phyloP scores from a whole-genome alignment of 2,329 filamentous ascomycete species.

The Colletotrichum sojae region DNA sequence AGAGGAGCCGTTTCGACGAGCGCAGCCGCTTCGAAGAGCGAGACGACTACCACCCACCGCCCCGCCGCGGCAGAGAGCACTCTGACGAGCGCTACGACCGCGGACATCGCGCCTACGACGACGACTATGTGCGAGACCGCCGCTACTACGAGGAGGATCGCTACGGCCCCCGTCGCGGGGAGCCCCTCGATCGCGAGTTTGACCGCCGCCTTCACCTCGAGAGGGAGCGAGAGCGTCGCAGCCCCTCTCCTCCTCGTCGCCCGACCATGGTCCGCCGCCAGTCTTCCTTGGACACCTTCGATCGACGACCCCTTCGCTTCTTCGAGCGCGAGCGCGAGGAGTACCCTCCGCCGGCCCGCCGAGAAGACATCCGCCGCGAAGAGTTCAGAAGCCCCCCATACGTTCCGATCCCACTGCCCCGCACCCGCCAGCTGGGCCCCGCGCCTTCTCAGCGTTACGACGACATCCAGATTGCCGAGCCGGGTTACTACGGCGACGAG shows the following conservation, averaged over 20 bases:
- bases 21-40: conserved; percentile 38
- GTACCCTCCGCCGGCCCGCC: conserved; percentile 71
- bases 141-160: conserved; percentile 70
- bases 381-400: conserved; percentile 68
- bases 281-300: conserved; percentile 91
- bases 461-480: conserved; percentile 78
- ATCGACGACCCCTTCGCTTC: conserved; percentile 75
- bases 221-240: conserved; percentile 68
- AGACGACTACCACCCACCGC: conserved; percentile 44
- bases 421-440: conserved; percentile 72
- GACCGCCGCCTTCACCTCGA: conserved; percentile 71
- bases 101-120: conserved; percentile 60
- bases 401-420: conserved; percentile 78
- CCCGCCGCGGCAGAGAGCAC: conserved; percentile 57
- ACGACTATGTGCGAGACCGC: conserved; percentile 62
- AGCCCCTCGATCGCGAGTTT: conserved; percentile 54
- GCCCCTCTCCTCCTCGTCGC: conserved; percentile 68
- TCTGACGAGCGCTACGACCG: conserved; percentile 67
- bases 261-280: conserved; percentile 83
- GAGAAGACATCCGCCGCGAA: conserved; percentile 64
- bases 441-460: conserved; percentile 70
- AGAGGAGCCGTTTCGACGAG: conserved; percentile 57
- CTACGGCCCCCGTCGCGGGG: conserved; percentile 52
- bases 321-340: conserved; percentile 68
- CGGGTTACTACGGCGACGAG: conserved; percentile 79